Base-by-base conservation (phyloP, 2,329 filamentous ascomycete genomes). In the Annulohypoxylon truncatum region DNA sequence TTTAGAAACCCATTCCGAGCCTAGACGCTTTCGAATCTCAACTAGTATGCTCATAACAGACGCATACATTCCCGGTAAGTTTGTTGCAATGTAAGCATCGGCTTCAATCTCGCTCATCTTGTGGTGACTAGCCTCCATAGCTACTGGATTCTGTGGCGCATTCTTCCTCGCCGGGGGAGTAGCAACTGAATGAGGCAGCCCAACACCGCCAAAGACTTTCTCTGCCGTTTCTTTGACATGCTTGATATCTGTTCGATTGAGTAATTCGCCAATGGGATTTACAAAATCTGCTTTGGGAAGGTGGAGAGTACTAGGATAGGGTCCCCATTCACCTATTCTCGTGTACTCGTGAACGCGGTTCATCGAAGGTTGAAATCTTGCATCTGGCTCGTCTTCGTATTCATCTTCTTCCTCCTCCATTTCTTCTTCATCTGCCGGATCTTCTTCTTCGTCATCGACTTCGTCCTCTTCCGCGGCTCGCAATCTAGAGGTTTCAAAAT, bases 181-280 rank as follows among this genome's bases (percentile, higher is more conserved):
- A 1, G 89, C 86, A 0, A 92, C 89, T 1, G 93, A 96, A 74
- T 91, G 85, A 2, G 94, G 94, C 13, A 98, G 82, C 0, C 89
- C 88, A 2, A 80, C 79, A 0, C 95, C 95, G 44, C 94, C 95
- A 76, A 97, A 95, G 0, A 88, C 84, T 44, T 84, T 86, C 70
- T 92, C 88, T 0, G 94, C 92, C 1, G 91, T 85, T 61, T 90
- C 85, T 31, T 85, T 84, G 29, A 98, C 82, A 75, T 99, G 96
- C 61, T 89, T 91, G 44, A 89, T 87, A 61, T 93, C 87, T 57
- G 89, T 87, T 59, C 90, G 83, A 12, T 84, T 83, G 1, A 98
- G 83, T 2, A 97, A 83, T 3, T 86, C 79, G 1, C 87, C 84
- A 15, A 97, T 89, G 0, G 94, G 94, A 2, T 85, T 81, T 7